Conservation (phyloP, 1,284 basidiomycete species). For the Mrakiaceae sp. region DNA sequence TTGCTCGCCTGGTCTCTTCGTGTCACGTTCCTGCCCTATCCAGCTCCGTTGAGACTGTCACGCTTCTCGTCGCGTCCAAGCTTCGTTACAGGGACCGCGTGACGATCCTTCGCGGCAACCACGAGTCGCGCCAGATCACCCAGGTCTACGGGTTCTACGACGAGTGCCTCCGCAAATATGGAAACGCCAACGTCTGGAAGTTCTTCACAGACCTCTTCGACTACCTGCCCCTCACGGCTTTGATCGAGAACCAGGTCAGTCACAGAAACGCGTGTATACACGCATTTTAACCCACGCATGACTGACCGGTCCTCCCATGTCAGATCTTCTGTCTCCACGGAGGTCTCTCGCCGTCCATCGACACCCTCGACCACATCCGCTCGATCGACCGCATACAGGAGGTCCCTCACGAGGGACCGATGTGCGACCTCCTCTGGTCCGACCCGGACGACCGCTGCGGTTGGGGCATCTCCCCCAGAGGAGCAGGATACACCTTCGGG, state of each 20-base stretch:
- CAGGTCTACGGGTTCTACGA: constrained; percentile 99
- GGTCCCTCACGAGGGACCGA: constrained; percentile 96
- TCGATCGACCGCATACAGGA: constrained; percentile 98
- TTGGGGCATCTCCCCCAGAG: constrained; percentile 98
- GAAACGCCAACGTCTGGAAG: constrained; percentile 98
- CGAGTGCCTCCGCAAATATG: constrained; percentile 98
- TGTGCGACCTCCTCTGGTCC: constrained; percentile 99
- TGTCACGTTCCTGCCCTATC: background rate
- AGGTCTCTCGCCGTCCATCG: constrained; percentile 95
- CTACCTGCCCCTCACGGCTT: constrained; percentile 88
- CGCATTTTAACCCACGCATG: background rate
- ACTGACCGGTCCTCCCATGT: background rate
- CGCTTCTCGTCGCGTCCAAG: constrained; percentile 95
- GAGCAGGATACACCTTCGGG: constrained; percentile 97
- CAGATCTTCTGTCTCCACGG: constrained; percentile 99
- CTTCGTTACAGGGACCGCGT: constrained; percentile 96
- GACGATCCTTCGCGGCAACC: constrained; percentile 95
- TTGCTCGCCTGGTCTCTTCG: background rate
- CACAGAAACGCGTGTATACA: too few species aligned
- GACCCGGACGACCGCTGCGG: constrained; percentile 98
- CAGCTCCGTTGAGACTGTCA: constrained; percentile 90
- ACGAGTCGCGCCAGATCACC: constrained; percentile 98
- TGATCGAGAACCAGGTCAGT: constrained; percentile 96
- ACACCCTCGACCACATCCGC: constrained; percentile 97
- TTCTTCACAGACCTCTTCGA: constrained; percentile 99